Base-by-base conservation (phyloP, 176 grass and related monocot genomes). In the Hsuehochloa calcarea region DNA sequence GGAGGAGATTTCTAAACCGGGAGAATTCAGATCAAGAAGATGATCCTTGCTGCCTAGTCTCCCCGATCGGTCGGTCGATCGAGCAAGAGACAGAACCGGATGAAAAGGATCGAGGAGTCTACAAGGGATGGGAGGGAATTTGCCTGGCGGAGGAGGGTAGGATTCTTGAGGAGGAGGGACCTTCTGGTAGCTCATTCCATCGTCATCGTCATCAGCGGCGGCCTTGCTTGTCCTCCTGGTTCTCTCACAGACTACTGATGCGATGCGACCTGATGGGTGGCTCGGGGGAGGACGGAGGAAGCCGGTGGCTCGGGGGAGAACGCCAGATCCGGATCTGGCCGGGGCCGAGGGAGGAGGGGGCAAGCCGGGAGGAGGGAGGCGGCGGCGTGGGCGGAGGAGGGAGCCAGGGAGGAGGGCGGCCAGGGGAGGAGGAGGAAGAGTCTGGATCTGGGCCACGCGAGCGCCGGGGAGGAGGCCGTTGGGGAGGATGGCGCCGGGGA, bases 151-250 rank as follows among this genome's bases (percentile, higher is more conserved):
- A 1, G 81, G 85, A 1, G 81, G 85, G 62, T 88, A 88, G 73
- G 88, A 12, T 25, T 82, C 79, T 15, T 80, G 75, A 4, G 75
- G 70, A 50, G 71, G 68, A 45, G 91, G 88, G 62, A 90, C 85
- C 38, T 74, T 85, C 37, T 87, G 72, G 85, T 94, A 89, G 66
- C 92, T 94, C 89, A 94, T 94, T 49, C 61, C n/a, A 3, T 58
- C 45, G 20, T 38, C 70, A 74, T 11, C 80, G 74, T 22, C 66
- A 50, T 22, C 17, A 40, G 39, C 39, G 39, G 39, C 39, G 61
- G 17, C n/a, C 9, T 26, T 11, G 58, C n/a, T 26, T 26, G 2
- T 60, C 22, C 56, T 25, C n/a, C 52, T 13, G 58, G 12, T 11
- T n/a, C 22, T 25, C n/a, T 61, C 10, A n/a, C n/a, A 10, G n/a